A percentile compares a stretch with the other conserved stretches of the same genome.
Evolutionary conservation across 257 asterid genomes (phyloP).

Genomic region (Solanum peruvianum): DNA sequence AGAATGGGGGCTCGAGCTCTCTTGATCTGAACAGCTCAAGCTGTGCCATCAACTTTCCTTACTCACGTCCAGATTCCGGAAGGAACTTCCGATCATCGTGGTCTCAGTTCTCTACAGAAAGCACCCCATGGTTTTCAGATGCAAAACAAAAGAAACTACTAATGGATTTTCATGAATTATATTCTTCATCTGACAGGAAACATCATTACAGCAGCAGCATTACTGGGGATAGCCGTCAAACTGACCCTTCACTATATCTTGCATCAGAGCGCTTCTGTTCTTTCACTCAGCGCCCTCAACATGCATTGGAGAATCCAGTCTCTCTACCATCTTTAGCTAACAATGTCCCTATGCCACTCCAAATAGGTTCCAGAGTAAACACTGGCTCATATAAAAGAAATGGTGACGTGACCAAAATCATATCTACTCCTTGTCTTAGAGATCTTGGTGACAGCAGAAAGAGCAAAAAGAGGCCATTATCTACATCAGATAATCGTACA

Average conservation of each 20-base stretch:
- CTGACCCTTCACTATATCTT: conserved; percentile 11
- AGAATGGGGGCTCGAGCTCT: conserved; percentile 2
- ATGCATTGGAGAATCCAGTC: conserved; percentile 12
- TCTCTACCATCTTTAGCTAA: conserved; percentile 10
- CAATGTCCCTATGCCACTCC: conserved; percentile 11
- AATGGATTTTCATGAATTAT: conserved; percentile 8
- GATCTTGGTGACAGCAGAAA: conserved; percentile 14
- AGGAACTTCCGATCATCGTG: conserved; percentile 19
- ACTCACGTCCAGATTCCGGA: conserved; percentile 27
- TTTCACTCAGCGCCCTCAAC: conserved; percentile 7
- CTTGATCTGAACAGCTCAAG: conserved; percentile 16
- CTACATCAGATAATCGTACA: conserved; percentile 12
- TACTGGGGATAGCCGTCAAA: conserved; percentile 12
- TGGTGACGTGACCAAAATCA: conserved; percentile 7
- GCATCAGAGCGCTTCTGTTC: conserved; percentile 9
- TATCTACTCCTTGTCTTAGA: conserved; percentile 4
- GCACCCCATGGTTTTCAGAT: conserved; percentile 18
- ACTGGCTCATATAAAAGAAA: conserved; percentile 12
- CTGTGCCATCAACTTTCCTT: conserved; percentile 36
- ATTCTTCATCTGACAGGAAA: conserved; percentile 4
- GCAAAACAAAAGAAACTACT: conserved; percentile 16
- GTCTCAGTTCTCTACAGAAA: conserved; percentile 23
- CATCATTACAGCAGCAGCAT: conserved; percentile 11
- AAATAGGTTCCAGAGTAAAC: conserved; percentile 13
- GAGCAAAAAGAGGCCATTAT: conserved; percentile 21